phyloP scores from a whole-genome alignment of 1,139 yeast genomes.

The Insectozyma bohioensis region DNA sequence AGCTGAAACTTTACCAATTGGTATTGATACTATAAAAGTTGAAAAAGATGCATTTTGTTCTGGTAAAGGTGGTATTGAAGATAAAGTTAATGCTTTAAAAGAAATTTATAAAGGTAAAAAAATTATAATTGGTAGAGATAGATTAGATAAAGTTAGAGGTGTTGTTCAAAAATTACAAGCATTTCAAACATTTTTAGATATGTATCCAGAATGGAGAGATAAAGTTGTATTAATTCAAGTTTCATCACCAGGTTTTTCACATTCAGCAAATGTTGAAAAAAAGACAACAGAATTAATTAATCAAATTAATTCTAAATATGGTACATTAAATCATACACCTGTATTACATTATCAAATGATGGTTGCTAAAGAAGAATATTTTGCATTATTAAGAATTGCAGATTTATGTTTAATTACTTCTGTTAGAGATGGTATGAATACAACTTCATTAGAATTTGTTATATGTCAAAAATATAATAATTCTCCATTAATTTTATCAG shows the following conservation, averaged over 20 bases:
- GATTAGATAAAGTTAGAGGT: constrained; percentile 78
- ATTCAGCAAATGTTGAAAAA: constrained; percentile 63
- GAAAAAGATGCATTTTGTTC: constrained; percentile 60
- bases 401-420: constrained; percentile 88
- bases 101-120: constrained; percentile 72
- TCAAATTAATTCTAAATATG: constrained; percentile 80
- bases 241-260: constrained; percentile 71
- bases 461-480: constrained; percentile 75
- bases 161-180: constrained; percentile 82
- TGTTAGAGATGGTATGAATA: constrained; percentile 94
- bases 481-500: constrained; percentile 82
- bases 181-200: constrained; percentile 75
- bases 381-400: constrained; percentile 84
- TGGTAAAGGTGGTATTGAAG: constrained; percentile 25
- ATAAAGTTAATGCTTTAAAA: constrained; percentile 50
- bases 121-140: constrained; percentile 79
- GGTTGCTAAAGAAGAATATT: constrained; percentile 83
- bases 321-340: constrained; percentile 76
- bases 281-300: constrained; percentile 78
- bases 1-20: constrained; percentile 78
- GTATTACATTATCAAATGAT: constrained; percentile 91
- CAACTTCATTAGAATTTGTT: constrained; percentile 89
- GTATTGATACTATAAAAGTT: constrained; percentile 70
- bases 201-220: constrained; percentile 91
- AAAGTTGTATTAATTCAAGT: constrained; percentile 90